Base-by-base conservation (phyloP, 225 moss, liverwort and hornwort genomes). In the Anthoceros angustus region DNA sequence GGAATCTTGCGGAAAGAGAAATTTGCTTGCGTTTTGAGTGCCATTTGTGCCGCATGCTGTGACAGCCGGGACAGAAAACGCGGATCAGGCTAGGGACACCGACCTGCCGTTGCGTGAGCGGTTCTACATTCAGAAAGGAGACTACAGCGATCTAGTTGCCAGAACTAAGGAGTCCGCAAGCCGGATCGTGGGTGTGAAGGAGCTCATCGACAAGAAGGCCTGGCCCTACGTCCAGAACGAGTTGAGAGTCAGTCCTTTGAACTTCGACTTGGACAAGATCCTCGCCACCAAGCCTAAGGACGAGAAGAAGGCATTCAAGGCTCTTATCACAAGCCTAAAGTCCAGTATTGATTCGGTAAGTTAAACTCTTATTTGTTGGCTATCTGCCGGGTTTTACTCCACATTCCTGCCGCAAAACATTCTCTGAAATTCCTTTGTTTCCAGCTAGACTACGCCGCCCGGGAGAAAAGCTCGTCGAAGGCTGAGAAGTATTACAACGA, bases 141-240 rank as follows among this genome's bases (percentile, higher is more conserved):
- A 75, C 0, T 67, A 84, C 0, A 4, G 40, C 18, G 82, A 70
- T 42, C 83, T 88, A 0, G 73, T 66, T 0, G 73, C 46, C 5
- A 90, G 95, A 15, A 18, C 85, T 41, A 95, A 88, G 74, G 68
- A 61, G 5, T 84, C 95, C 0, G 84, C 73, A 7, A 70, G 77
- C 46, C 71, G 83, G n/a, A 84, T 95, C 20, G 74, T 80, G 67
- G 70, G 74, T 1, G 86, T 87, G 8, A 95, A 95, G 78, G 1
- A 72, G 15, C 67, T 76, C 43, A 88, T 95, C 42, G 91, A 85
- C 40, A 91, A 62, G 78, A 87, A 88, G 79, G 95, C 95, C 0
- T 95, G 95, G 95, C 91, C 91, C 0, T 95, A 91, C 21, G 86
- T 95, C 11, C 79, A 79, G 73, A 91, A 91, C 25, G 95, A 86